Evolutionary conservation across 768 basidiomycete genomes (phyloP).

Genomic region (Chalciporus piperatus): DNA sequence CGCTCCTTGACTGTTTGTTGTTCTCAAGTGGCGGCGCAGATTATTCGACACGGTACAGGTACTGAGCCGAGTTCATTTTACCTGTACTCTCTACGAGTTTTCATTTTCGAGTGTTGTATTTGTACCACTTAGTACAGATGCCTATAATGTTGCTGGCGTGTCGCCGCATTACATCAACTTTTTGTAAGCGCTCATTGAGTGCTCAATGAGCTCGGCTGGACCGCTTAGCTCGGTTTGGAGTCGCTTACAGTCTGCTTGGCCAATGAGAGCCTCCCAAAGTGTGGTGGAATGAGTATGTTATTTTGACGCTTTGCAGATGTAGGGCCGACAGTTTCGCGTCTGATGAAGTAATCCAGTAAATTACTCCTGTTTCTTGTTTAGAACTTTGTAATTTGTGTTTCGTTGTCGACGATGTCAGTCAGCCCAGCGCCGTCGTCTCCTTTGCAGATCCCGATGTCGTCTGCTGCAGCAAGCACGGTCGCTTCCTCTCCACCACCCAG

Average conservation of each 20-base stretch:
- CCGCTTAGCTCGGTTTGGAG: too few relatives aligned
- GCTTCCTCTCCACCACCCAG: constrained; percentile 28
- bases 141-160: too few relatives aligned
- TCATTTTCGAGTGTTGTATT: neutral
- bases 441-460: constrained; percentile 14
- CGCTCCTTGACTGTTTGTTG: neutral
- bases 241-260: too few relatives aligned
- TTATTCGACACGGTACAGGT: constrained; percentile 80
- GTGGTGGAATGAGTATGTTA: too few relatives aligned
- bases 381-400: neutral
- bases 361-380: neutral
- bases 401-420: constrained; percentile 17
- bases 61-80: constrained; percentile 36
- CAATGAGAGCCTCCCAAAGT: too few relatives aligned
- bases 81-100: neutral
- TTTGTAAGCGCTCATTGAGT: too few relatives aligned
- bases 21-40: constrained; percentile 39
- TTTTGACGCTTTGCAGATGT: too few relatives aligned
- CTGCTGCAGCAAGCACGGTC: constrained; percentile 21
- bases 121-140: too few relatives aligned
- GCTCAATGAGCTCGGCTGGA: too few relatives aligned
- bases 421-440: constrained; percentile 17
- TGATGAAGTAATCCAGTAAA: constrained; percentile 25
- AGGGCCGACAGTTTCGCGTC: constrained; percentile 30
- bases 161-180: too few relatives aligned